Evolutionary conservation across 768 basidiomycete genomes (phyloP), one percentile per base, ranked within the genome.

Genomic region (Pulveroboletus sp.): DNA sequence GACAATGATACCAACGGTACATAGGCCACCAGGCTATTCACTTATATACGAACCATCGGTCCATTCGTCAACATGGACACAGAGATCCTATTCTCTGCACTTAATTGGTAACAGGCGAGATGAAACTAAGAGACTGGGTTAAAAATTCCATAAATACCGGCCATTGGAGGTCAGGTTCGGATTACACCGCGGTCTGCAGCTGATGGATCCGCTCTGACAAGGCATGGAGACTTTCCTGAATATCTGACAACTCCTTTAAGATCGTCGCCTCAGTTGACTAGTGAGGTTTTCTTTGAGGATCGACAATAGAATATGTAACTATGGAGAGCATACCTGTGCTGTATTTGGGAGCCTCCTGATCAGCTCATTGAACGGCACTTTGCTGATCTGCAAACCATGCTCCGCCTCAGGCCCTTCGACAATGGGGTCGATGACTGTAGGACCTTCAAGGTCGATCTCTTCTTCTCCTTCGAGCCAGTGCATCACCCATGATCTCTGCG

Each of bases 311-410:
- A 45, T 39, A 21, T 12, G 10, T 48, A 30, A 11, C 43, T 47
- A 44, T 38, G 42, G 36, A n/a, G 37, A 43, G 67, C 82, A 54
- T 55, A 89, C 89, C 71, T 83, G 77, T 33, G 75, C 68, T 33
- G 81, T 83, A 63, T 91, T 80, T 6, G 90, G 91, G 67, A 93
- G 85, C 44, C 68, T 74, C 65, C 81, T 80, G 52, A 88, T 71
- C 39, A 93, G 67, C 40, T 89, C 82, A 21, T 74, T 74, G 59
- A 89, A 93, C 12, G 81, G 71, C 24, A 85, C 80, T 61, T 74
- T 86, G 59, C 80, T 83, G 59, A 93, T 93, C 54, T 76, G 68
- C 57, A 83, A 63, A 11, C 83, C 86, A 15, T 65, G 64, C 9
- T 73, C 75, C 6, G 74, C 76, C 31, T 79, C 76, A 39, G 76